Evolutionary conservation across 2,329 filamentous ascomycete species (phyloP).

Genomic region (Dryadomyces sulphureus): DNA sequence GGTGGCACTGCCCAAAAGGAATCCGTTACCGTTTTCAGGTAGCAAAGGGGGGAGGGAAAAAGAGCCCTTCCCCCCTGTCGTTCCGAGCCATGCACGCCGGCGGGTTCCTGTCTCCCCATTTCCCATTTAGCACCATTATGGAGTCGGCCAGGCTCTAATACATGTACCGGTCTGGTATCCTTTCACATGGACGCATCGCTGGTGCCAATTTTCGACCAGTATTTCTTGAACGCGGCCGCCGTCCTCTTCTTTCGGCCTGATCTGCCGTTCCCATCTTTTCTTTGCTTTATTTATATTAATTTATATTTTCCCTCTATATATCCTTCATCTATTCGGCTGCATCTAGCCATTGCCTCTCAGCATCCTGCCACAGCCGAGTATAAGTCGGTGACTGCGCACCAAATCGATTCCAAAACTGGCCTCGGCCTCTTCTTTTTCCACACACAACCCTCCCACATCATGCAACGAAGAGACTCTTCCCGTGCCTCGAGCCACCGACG

Average conservation of each 20-base stretch:
- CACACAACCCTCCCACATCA: not conserved
- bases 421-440: not conserved
- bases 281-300: not conserved
- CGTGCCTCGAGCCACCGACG: conserved; percentile 26
- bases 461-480: conserved; percentile 19
- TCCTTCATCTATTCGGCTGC: not conserved
- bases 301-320: not conserved
- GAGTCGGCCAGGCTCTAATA: not conserved
- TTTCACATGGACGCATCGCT: not conserved
- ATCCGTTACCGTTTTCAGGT: not conserved
- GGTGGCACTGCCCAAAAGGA: conserved; percentile 15
- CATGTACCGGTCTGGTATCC: conserved; percentile 1
- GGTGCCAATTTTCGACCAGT: not conserved
- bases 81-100: conserved; percentile 6
- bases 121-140: conserved; percentile 1
- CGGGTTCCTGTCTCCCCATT: conserved; percentile 9
- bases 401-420: too few relatives aligned
- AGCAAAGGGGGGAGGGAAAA: not conserved
- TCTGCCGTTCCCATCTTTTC: not conserved
- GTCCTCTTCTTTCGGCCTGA: not conserved
- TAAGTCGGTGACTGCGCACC: too few relatives aligned
- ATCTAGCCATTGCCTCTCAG: not conserved
- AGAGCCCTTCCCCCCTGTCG: not conserved
- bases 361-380: not conserved
- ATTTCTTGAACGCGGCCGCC: not conserved